Evolutionary conservation across 1,284 basidiomycete species (phyloP), one percentile per base, ranked within the genome.

Genomic region (Caloboletus inedulis): DNA sequence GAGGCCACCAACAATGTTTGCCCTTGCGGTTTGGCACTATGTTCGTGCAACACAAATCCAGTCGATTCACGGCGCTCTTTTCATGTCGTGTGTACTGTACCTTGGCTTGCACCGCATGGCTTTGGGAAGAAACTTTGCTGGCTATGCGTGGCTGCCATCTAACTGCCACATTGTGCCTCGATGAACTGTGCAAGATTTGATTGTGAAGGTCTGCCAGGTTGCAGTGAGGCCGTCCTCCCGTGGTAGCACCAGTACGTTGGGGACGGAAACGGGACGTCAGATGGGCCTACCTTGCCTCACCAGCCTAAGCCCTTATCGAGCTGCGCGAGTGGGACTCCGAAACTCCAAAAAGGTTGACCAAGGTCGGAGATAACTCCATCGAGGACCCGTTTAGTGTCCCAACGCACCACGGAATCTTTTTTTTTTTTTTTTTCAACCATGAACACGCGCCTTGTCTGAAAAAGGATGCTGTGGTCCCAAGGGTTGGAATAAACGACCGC

Each of bases 401-500:
- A n/a, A n/a, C 36, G 31, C 23, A 34, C 40, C 45, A 43, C 51
- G 51, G 43, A 21, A 34, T 39, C 43, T 14, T 18, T 34, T 48
- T 43, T 54, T 52, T 47, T 39, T 34, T 37, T 23, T 23, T 3
- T 23, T 23, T 5, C 5, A 3, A 27, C 30, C 9, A 8, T 41
- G 50, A 42, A 50, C 62, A 61, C 47, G 62, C 57, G 53, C 51
- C 45, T 6, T 12, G 21, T 18, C 51, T 43, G 2, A 33, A 59
- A 50, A 39, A 16, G 52, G 53, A 19, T 21, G 39, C 18, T 30
- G 27, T 13, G 47, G 51, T 34, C 27, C 43, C 47, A 57, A 57
- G 25, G 47, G 40, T 39, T 44, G 51, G 47, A 44, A 63, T 55
- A 63, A 65, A 63, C 45, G 35, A 23, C 40, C 43, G 12, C 21